These are phyloP conservation scores for Clonostachys byssicola DNA, from an alignment of 2,329 filamentous ascomycete species.

Conservation along the genomic window DNA sequence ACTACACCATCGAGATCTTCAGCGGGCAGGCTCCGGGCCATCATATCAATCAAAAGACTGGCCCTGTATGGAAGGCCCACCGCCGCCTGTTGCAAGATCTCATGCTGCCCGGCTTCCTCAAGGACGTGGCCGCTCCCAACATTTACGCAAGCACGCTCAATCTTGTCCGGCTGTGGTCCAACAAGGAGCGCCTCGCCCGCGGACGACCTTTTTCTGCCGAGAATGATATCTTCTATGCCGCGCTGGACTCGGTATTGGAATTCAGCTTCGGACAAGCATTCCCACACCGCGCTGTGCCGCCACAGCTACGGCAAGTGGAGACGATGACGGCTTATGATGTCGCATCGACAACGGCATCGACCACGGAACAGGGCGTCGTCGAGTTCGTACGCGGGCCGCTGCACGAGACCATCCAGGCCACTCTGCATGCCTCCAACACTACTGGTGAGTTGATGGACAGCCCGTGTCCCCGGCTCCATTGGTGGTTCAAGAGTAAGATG, in stretches of 20 bases:
- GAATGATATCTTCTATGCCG: slow-evolving; percentile 22
- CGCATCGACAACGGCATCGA: not conserved
- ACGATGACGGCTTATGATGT: not conserved
- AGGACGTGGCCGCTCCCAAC: slow-evolving; percentile 21
- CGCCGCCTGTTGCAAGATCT: slow-evolving; percentile 28
- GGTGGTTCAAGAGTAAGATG: slow-evolving; percentile 1
- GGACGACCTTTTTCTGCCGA: slow-evolving; percentile 16
- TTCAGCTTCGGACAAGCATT: slow-evolving; percentile 22
- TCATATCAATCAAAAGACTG: slow-evolving; percentile 24
- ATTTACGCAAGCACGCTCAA: slow-evolving; percentile 22
- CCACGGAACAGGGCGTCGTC: not conserved
- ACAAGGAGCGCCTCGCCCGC: slow-evolving; percentile 21
- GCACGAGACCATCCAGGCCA: slow-evolving; percentile 9
- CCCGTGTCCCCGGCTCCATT: not conserved
- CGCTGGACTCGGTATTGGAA: slow-evolving; percentile 22
- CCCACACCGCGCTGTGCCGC: slow-evolving; percentile 12
- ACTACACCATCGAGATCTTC: slow-evolving; percentile 23
- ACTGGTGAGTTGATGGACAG: not conserved
- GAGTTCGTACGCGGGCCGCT: slow-evolving; percentile 14
- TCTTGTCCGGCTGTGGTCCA: slow-evolving; percentile 25
- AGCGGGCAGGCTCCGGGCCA: slow-evolving; percentile 21
- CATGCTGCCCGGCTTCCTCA: slow-evolving; percentile 29
- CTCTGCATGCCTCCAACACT: slow-evolving; percentile 1
- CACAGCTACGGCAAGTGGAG: slow-evolving; percentile 8
- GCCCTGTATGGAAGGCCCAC: slow-evolving; percentile 21